Conservation (phyloP, 805 yeast species). For the Ogataea philodendri region DNA sequence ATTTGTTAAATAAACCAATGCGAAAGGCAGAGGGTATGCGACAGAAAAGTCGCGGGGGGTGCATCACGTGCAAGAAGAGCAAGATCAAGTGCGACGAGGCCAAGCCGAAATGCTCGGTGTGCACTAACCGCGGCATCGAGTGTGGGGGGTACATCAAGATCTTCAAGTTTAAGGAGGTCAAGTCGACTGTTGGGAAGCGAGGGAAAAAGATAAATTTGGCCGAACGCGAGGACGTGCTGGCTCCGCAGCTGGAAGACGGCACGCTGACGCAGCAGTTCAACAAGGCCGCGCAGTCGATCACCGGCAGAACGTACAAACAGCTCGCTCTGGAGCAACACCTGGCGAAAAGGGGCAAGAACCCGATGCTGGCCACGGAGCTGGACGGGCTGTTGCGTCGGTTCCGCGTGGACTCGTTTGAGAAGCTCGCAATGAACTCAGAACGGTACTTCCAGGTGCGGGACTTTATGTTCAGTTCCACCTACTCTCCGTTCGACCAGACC, state of each 20-base stretch:
- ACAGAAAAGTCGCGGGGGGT: constrained; percentile 31
- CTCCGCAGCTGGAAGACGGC: background rate
- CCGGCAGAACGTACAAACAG: constrained; percentile 19
- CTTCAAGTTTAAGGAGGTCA: constrained; percentile 16
- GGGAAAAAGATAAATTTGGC: background rate
- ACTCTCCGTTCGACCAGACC: constrained; percentile 7
- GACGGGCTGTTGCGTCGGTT: constrained; percentile 14
- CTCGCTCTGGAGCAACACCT: constrained; percentile 18
- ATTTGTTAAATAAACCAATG: too few species aligned
- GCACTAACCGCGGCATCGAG: constrained; percentile 30
- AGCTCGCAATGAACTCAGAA: too few species aligned
- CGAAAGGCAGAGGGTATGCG: background rate
- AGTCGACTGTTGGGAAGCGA: background rate
- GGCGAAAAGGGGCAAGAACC: constrained; percentile 18
- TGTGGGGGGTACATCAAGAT: constrained; percentile 23
- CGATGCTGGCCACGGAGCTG: constrained; percentile 18
- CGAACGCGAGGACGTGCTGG: background rate
- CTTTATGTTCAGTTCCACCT: too few species aligned
- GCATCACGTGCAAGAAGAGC: constrained; percentile 40
- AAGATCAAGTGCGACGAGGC: constrained; percentile 44
- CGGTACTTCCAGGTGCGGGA: too few species aligned
- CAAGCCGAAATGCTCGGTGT: constrained; percentile 39
- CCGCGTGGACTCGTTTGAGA: background rate
- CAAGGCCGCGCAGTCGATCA: constrained; percentile 18
- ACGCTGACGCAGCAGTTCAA: constrained; percentile 11